Percentiles rank a stretch among this genome's conserved stretches.
phyloP scores from a whole-genome alignment of 495 filamentous ascomycete species.

The Trichoderma virens region DNA sequence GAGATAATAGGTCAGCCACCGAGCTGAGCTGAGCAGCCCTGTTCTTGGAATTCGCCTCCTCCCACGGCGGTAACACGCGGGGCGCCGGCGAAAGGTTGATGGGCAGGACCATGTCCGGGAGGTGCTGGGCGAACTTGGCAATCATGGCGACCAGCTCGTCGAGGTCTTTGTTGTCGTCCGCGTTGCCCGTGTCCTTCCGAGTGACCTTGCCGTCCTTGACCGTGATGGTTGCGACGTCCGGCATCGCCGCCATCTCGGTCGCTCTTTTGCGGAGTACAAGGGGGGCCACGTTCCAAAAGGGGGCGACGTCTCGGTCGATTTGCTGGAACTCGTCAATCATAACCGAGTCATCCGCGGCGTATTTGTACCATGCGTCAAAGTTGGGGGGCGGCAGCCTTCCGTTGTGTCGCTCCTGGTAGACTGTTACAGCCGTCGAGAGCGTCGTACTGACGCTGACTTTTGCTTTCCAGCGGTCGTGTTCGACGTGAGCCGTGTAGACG shows the following conservation, averaged over 20 bases:
- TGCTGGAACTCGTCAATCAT: constrained; percentile 71
- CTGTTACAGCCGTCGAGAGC: constrained; percentile 43
- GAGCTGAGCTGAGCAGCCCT: constrained; percentile 3
- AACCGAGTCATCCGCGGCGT: constrained; percentile 54
- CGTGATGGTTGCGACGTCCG: constrained; percentile 28
- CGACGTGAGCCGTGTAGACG: constrained; percentile 41
- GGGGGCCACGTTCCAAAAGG: constrained; percentile 65
- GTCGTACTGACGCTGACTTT: constrained; percentile 43
- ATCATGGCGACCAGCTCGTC: constrained; percentile 60
- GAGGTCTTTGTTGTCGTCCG: constrained; percentile 44
- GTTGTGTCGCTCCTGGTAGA: constrained; percentile 51
- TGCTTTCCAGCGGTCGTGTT: constrained; percentile 35
- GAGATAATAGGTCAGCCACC: constrained; percentile 5
- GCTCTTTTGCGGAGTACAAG: constrained; percentile 45
- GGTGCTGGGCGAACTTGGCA: constrained; percentile 55
- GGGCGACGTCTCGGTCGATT: constrained; percentile 59
- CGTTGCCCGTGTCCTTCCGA: constrained; percentile 33
- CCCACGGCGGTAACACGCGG: constrained; percentile 64
- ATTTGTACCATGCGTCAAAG: constrained; percentile 70
- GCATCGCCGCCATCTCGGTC: constrained; percentile 28
- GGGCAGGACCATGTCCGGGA: constrained; percentile 74
- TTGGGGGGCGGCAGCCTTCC: constrained; percentile 51
- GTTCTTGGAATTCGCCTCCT: constrained; percentile 24
- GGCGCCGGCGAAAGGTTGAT: constrained; percentile 76
- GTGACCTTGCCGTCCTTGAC: constrained; percentile 44